Evolutionary conservation across 768 basidiomycete species (phyloP).

Genomic region (Russula vinacea): DNA sequence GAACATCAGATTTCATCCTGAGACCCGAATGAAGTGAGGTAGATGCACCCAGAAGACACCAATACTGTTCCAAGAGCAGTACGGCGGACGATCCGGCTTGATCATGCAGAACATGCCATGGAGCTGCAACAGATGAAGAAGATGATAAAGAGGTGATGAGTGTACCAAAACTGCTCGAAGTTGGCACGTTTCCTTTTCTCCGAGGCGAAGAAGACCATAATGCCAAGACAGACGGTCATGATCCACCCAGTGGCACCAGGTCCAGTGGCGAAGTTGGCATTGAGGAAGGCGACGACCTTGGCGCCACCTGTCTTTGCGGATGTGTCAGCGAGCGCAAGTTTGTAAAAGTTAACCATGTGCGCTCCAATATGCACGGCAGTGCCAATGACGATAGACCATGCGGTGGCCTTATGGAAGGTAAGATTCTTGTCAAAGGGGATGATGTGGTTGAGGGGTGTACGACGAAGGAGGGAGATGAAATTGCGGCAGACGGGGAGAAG

Average conservation of each 20-base stretch:
- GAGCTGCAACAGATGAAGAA: constrained; percentile 93
- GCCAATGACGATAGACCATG: constrained; percentile 83
- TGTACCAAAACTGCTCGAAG: constrained; percentile 90
- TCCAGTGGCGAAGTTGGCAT: constrained; percentile 76
- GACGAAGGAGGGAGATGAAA: constrained; percentile 85
- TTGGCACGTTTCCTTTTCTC: constrained; percentile 74
- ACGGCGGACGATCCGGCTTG: constrained; percentile 83
- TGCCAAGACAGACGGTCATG: constrained; percentile 67
- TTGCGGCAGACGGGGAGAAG: constrained; percentile 94
- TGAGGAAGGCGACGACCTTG: constrained; percentile 66
- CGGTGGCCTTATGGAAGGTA: constrained; percentile 86
- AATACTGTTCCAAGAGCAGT: constrained; percentile 78
- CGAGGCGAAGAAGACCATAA: constrained; percentile 83
- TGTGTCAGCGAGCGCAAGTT: constrained; percentile 56
- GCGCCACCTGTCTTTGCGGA: constrained; percentile 52
- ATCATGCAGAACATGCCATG: constrained; percentile 99
- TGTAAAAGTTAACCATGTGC: constrained; percentile 83
- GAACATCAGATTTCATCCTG: constrained; percentile 8
- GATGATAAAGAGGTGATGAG: constrained; percentile 82
- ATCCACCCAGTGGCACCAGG: constrained; percentile 86
- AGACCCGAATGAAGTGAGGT: not conserved
- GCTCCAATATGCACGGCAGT: constrained; percentile 73
- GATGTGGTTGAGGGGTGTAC: constrained; percentile 77
- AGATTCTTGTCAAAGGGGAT: constrained; percentile 95
- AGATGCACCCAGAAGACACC: constrained; percentile 91